Base-by-base conservation (phyloP, 495 filamentous ascomycete genomes). In the Penicillium bovifimosum region DNA sequence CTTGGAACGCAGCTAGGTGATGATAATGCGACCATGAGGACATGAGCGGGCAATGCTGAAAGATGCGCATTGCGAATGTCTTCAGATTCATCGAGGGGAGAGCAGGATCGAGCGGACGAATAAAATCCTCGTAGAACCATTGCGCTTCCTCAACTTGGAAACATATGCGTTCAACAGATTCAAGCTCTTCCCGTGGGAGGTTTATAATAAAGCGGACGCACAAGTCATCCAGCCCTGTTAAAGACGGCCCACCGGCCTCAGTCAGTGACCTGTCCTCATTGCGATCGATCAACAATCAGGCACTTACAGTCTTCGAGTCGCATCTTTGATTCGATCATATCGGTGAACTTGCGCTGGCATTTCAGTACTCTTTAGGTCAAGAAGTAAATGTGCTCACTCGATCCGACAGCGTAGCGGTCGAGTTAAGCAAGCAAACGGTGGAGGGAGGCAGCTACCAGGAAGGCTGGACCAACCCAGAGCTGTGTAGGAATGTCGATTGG, bases 111-210 rank as follows among this genome's bases (percentile, higher is more conserved):
- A 91, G 74, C 28, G 90, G 91, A 32, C 95, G 87, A 69, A 98
- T 88, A 64, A 97, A 98, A 70, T 98, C 93, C 71, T 97, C 95
- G 83, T 96, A 98, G 69, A 91, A 97, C 93, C 93, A 98, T 86
- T 98, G 93, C 63, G 93, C 93, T 64, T 96, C 95, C 70, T 98
- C 93, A 49, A 98, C 86, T 73, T 96, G 91, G 69, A 98, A 98
- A 70, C 91, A 96, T 64, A 97, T 90, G 56, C 93, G 88, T 62
- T 91, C 90, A 17, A 95, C 87, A 0, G 86, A 89, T 53, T 85
- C 81, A 27, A 96, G 84, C 67, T 97, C 93, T 68, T 91, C 90
- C 55, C 83, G 78, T 17, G 93, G 93, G 42, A 96, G 78, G 71
- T 97, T 96, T 63, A 97, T 88, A 61, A 98, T 91, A 65, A 98